A percentile compares a stretch with the other conserved stretches of the same genome.
Evolutionary conservation across 1,284 basidiomycete genomes (phyloP).

Genomic region (Xanthoconium separans): DNA sequence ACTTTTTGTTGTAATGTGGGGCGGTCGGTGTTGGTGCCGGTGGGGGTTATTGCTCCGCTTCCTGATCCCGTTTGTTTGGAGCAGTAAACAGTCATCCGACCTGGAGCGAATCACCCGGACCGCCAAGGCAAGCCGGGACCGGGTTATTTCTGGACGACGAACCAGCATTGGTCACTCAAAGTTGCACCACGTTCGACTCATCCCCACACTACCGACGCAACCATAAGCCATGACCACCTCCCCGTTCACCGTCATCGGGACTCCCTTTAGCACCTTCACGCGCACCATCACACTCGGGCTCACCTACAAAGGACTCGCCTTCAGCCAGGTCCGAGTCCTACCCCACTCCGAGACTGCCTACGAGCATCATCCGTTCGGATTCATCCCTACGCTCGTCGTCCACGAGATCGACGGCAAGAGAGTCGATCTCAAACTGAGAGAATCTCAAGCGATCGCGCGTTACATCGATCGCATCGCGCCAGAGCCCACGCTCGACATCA

Average conservation of each 20-base stretch:
- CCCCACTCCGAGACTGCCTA: conserved; percentile 33
- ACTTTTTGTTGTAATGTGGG: too few species aligned
- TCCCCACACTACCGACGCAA: too few species aligned
- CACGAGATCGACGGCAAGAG: conserved; percentile 24
- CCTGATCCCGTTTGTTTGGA: too few species aligned
- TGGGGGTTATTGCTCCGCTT: too few species aligned
- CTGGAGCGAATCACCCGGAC: too few species aligned
- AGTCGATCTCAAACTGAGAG: conserved; percentile 28
- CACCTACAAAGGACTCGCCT: conserved; percentile 27
- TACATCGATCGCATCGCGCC: conserved; percentile 31
- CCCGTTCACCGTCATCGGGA: conserved; percentile 30
- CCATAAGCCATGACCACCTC: conserved; percentile 20
- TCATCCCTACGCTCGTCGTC: conserved; percentile 31
- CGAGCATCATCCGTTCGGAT: conserved; percentile 33
- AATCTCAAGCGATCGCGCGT: conserved; percentile 28
- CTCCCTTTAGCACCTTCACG: conserved; percentile 36
- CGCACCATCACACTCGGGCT: conserved; percentile 33
- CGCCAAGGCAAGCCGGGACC: too few species aligned
- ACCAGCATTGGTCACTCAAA: too few species aligned
- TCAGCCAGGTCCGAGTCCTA: conserved; percentile 24
- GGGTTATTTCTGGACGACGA: too few species aligned
- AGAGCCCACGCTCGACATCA: conserved; percentile 26
- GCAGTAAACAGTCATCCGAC: too few species aligned
- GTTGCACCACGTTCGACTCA: too few species aligned
- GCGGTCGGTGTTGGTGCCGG: too few species aligned